Conservation (phyloP, 139 green algal species). For the Mychonastes homosphaera region DNA sequence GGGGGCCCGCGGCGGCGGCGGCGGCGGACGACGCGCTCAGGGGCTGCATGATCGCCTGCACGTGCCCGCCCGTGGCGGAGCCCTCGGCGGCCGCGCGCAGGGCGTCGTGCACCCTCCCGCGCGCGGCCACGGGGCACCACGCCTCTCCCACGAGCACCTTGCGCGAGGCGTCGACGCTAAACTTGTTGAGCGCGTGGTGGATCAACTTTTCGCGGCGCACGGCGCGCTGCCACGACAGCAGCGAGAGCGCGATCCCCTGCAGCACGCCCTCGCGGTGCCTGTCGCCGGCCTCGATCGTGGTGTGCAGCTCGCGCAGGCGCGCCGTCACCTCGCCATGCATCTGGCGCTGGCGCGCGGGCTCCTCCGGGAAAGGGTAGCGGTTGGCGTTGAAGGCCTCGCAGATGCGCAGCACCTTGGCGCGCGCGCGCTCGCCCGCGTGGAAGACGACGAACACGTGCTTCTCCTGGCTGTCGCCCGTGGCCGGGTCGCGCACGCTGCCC, state of each 20-base stretch:
- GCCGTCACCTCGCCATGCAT: constrained; percentile 79
- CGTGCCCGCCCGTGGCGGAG: constrained; percentile 31
- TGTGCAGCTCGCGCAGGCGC: constrained; percentile 79
- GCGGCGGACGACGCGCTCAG: no score
- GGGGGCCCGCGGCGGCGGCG: constrained; percentile 67
- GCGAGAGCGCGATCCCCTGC: constrained; percentile 34
- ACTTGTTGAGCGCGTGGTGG: constrained; percentile 98
- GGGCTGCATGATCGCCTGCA: constrained; percentile 83
- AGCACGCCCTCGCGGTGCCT: constrained; percentile 61
- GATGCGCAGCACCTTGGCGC: constrained; percentile 85
- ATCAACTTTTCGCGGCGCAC: constrained; percentile 72
- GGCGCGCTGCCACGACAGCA: constrained; percentile 10
- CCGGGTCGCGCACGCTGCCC: constrained; percentile 60
- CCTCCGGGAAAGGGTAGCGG: constrained; percentile 95
- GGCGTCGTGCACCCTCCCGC: constrained; percentile 50
- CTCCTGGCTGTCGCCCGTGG: constrained; percentile 66
- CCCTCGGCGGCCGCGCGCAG: constrained; percentile 41
- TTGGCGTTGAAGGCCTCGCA: constrained; percentile 92
- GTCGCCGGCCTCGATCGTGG: constrained; percentile 79
- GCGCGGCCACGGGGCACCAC: constrained; percentile 68
- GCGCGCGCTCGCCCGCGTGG: constrained; percentile 86
- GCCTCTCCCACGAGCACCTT: constrained; percentile 92
- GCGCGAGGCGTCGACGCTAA: constrained; percentile 79
- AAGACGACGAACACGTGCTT: constrained; percentile 98
- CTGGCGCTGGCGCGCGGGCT: constrained; percentile 65